Percentiles rank a stretch among this genome's conserved stretches.
These are phyloP conservation scores for Schoenoplectus tabernaemontani DNA, from an alignment of 202 grass and related monocot genomes.

Conservation along the genomic window DNA sequence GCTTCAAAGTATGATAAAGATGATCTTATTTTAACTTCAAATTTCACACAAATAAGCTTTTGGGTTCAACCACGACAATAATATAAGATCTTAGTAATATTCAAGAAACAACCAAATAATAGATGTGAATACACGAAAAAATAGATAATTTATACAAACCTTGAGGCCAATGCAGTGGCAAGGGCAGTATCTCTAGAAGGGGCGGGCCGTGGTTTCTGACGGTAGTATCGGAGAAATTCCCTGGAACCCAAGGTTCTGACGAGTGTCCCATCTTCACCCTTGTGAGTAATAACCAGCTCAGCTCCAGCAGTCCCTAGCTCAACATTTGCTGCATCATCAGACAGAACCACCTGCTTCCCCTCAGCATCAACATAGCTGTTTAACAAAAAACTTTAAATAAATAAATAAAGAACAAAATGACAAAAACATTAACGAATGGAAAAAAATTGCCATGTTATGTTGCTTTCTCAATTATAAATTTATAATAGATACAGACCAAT, in stretches of 20 bases:
- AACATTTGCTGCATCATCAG: slow-evolving; percentile 36
- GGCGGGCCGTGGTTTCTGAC: slow-evolving; percentile 78
- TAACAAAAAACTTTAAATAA: background rate
- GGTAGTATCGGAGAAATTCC: slow-evolving; percentile 74
- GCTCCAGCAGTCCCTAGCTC: slow-evolving; percentile 74
- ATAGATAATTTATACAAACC: slow-evolving; percentile 28
- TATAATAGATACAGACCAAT: background rate
- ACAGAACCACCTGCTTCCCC: slow-evolving; percentile 59
- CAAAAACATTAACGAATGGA: background rate
- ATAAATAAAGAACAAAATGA: background rate
- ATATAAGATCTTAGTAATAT: background rate
- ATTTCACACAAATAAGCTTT: background rate
- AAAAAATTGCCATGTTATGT: background rate
- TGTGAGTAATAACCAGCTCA: slow-evolving; percentile 72
- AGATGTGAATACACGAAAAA: background rate
- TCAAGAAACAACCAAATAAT: background rate
- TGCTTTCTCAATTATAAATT: background rate
- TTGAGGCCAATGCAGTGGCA: slow-evolving; percentile 69
- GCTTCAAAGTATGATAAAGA: background rate
- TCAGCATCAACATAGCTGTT: slow-evolving; percentile 70
- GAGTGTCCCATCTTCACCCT: slow-evolving; percentile 41
- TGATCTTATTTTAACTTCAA: background rate
- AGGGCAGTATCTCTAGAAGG: slow-evolving; percentile 46
- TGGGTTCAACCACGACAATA: background rate
- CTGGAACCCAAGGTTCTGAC: slow-evolving; percentile 62